Evolutionary conservation across 208 protist genomes (phyloP).

Genomic region (Naegleria lovaniensis): DNA sequence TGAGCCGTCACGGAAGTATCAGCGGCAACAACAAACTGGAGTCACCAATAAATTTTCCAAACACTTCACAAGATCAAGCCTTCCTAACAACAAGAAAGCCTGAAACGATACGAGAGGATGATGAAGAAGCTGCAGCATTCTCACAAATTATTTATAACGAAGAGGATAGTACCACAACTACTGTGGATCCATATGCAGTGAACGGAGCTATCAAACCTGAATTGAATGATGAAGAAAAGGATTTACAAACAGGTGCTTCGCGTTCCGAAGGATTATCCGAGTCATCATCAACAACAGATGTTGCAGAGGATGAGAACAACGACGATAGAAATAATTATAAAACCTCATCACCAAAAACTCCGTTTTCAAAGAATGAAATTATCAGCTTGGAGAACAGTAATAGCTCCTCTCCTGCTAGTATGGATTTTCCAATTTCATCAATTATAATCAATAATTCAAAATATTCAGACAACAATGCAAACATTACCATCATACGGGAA

Average conservation of each 20-base stretch:
- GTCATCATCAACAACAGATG: background rate
- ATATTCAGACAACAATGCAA: background rate
- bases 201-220: background rate
- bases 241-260: background rate
- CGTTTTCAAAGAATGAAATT: background rate
- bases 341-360: background rate
- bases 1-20: background rate
- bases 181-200: too few species aligned
- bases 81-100: background rate
- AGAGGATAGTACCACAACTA: background rate
- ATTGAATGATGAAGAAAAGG: background rate
- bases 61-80: background rate
- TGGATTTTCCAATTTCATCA: background rate
- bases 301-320: background rate
- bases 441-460: background rate
- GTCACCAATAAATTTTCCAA: background rate
- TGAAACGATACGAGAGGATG: background rate
- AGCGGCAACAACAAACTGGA: background rate
- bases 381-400: background rate
- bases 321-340: background rate
- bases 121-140: background rate
- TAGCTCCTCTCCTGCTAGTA: background rate
- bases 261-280: background rate
- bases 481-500: background rate
- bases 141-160: conserved; percentile 1